Evolutionary conservation across 345 rosid genomes (phyloP).

Genomic region (Leavenworthia alabamica): DNA sequence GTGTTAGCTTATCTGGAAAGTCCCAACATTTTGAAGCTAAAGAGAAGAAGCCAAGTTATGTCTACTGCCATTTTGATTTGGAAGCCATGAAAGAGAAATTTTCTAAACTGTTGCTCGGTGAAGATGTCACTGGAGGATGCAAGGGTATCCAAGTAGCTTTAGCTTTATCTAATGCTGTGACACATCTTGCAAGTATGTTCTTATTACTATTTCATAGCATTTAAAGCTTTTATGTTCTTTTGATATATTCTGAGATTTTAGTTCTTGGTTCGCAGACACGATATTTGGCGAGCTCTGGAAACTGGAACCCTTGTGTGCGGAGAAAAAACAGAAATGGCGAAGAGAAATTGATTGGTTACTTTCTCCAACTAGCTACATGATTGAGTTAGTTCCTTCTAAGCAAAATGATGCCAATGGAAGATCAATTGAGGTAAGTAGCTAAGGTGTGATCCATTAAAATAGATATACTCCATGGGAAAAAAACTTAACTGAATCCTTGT

Average conservation of each 20-base stretch:
- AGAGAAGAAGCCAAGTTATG: conserved; percentile 50
- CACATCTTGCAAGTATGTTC: conserved; percentile 81
- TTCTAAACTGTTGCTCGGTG: conserved; percentile 71
- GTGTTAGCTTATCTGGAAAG: conserved; percentile 52
- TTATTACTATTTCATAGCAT: neutral
- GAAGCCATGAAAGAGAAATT: conserved; percentile 85
- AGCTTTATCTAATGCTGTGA: conserved; percentile 80
- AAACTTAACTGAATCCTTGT: conserved; percentile 7
- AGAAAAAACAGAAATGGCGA: conserved; percentile 71
- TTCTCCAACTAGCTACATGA: conserved; percentile 91
- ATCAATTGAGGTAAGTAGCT: conserved; percentile 57
- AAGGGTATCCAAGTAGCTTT: conserved; percentile 63
- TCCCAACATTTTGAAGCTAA: conserved; percentile 47
- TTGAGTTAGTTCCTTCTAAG: conserved; percentile 93
- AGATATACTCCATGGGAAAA: too few species aligned
- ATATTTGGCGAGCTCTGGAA: conserved; percentile 97
- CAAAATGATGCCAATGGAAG: conserved; percentile 76
- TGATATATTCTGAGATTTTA: neutral
- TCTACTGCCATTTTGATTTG: conserved; percentile 44
- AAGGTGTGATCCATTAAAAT: neutral
- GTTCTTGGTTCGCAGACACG: conserved; percentile 42
- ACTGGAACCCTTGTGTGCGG: conserved; percentile 76
- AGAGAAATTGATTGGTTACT: conserved; percentile 94
- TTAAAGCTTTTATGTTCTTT: neutral
- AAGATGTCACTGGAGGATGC: conserved; percentile 75